These are phyloP conservation scores for Pythium scleroteichum DNA, from an alignment of 352 stramenopile genomes.

Conservation along the genomic window DNA sequence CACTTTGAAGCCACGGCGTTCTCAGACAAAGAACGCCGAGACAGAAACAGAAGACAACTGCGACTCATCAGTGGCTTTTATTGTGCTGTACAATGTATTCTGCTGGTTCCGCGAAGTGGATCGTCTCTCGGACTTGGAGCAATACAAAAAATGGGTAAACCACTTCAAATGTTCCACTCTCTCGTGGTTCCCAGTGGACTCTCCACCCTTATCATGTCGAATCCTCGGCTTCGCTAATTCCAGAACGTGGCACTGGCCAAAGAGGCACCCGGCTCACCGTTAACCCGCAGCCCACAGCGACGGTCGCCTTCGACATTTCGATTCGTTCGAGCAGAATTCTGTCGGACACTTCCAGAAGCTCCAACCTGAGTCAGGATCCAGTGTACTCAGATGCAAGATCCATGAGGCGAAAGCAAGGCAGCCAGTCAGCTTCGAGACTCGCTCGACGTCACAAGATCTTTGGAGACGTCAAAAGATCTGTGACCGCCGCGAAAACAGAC, in stretches of 20 bases:
- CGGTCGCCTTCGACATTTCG: not conserved
- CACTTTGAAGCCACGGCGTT: not conserved
- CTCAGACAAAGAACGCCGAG: not conserved
- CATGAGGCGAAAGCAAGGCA: not conserved
- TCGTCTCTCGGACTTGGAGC: too few species aligned
- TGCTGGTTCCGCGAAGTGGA: too few species aligned
- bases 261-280: not conserved
- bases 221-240: too few species aligned
- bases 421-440: not conserved
- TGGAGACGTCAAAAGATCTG: not conserved
- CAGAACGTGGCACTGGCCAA: not conserved
- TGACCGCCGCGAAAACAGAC: not conserved
- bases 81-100: too few species aligned
- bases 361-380: not conserved
- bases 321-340: not conserved
- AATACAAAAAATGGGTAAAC: too few species aligned
- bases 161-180: too few species aligned
- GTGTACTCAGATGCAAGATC: not conserved
- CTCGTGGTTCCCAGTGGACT: too few species aligned
- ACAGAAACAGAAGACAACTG: too few species aligned
- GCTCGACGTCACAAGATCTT: not conserved
- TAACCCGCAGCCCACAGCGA: not conserved
- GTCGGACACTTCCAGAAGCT: too few species aligned
- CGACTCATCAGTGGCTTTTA: too few species aligned
- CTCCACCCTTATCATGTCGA: too few species aligned